phyloP scores from a whole-genome alignment of 305 asterid species.

The Fraxinus dipetala region DNA sequence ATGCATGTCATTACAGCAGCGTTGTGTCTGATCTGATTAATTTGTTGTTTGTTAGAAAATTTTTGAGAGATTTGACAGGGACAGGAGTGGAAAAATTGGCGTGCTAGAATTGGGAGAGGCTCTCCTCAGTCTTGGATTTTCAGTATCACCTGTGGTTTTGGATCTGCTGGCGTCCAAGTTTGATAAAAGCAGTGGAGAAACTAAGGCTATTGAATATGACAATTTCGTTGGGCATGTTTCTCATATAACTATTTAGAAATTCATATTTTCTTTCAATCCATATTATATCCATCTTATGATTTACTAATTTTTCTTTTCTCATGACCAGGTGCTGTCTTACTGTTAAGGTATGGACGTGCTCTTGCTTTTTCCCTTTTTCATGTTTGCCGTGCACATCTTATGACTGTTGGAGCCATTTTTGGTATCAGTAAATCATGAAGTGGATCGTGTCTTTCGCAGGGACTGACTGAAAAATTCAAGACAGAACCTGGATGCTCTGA shows the following conservation, averaged over 20 bases:
- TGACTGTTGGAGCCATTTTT: not conserved
- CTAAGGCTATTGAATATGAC: constrained; percentile 80
- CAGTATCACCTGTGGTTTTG: constrained; percentile 68
- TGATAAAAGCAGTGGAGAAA: constrained; percentile 75
- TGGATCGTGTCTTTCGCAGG: constrained; percentile 29
- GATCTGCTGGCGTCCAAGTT: constrained; percentile 84
- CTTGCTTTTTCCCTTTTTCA: not conserved
- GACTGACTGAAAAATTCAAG: constrained; percentile 88
- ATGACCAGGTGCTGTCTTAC: constrained; percentile 85
- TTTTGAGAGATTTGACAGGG: constrained; percentile 85
- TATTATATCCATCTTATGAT: not conserved
- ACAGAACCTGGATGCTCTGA: constrained; percentile 73
- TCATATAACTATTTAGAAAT: not conserved
- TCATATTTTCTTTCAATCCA: not conserved
- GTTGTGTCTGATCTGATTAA: constrained; percentile 11
- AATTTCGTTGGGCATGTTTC: constrained; percentile 79
- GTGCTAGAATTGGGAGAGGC: constrained; percentile 68
- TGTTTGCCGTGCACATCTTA: not conserved
- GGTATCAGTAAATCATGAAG: not conserved
- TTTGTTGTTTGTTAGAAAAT: constrained; percentile 34
- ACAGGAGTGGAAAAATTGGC: constrained; percentile 79
- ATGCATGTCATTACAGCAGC: not conserved
- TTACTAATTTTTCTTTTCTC: constrained; percentile 16
- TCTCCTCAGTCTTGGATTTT: constrained; percentile 73
- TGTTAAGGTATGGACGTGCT: constrained; percentile 37